Percentiles rank a stretch among this genome's conserved stretches.
Evolutionary conservation across 345 rosid genomes (phyloP).

Genomic region (Corchorus olitorius): DNA sequence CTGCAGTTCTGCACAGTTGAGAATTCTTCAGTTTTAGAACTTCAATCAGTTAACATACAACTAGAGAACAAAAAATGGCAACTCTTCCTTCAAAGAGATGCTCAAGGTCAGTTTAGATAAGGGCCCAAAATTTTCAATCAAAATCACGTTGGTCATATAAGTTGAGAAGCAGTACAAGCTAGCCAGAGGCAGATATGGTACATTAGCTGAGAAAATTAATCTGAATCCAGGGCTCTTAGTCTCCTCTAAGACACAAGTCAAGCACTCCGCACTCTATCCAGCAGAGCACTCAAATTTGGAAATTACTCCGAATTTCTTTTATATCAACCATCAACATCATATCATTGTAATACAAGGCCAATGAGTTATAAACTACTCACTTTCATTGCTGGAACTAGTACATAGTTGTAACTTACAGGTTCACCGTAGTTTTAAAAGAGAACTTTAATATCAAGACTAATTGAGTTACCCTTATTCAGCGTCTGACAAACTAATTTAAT

Average conservation of each 20-base stretch:
- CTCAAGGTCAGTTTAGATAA: neutral
- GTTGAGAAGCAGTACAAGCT: neutral
- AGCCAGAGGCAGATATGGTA: neutral
- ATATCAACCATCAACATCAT: neutral
- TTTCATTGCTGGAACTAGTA: neutral
- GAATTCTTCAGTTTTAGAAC: slow-evolving; percentile 24
- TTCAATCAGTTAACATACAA: slow-evolving; percentile 9
- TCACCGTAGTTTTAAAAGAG: neutral
- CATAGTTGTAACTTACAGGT: neutral
- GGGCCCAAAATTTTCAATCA: slow-evolving; percentile 3
- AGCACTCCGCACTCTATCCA: neutral
- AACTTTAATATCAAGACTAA: neutral
- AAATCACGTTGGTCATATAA: neutral
- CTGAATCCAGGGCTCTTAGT: neutral
- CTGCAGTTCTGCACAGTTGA: slow-evolving; percentile 28
- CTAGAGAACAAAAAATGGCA: neutral
- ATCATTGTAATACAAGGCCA: neutral
- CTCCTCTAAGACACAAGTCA: neutral
- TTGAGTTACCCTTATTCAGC: neutral
- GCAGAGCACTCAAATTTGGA: neutral
- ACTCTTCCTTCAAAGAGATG: slow-evolving; percentile 7
- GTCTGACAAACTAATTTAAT: neutral
- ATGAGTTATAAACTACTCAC: neutral
- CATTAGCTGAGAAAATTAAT: neutral
- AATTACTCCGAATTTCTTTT: neutral